Conservation (phyloP, 2,329 filamentous ascomycete genomes). For the Fusarium nelsonii region DNA sequence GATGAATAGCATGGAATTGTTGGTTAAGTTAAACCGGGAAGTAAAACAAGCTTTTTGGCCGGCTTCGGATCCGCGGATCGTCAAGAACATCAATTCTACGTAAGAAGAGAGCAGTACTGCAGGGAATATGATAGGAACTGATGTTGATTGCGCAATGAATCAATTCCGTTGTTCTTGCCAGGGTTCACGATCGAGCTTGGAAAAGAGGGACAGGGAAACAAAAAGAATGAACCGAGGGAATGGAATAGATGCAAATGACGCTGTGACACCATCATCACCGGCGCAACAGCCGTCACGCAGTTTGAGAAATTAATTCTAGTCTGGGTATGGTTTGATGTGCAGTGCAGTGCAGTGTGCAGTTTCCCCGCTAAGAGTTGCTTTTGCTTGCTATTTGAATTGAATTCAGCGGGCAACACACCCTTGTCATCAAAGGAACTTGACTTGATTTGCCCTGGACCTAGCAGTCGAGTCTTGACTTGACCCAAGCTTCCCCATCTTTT, state of each 20-base stretch:
- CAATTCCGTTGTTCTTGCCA: constrained; percentile 1
- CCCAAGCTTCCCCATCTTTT: constrained; percentile 36
- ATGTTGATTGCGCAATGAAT: not conserved
- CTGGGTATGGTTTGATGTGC: constrained; percentile 12
- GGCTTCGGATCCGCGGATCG: constrained; percentile 19
- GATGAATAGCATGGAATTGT: constrained; percentile 5
- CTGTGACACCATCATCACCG: constrained; percentile 46
- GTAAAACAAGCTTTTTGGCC: constrained; percentile 31
- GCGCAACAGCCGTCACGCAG: constrained; percentile 14
- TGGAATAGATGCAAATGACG: constrained; percentile 40
- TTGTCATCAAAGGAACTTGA: constrained; percentile 5
- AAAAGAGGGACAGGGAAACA: not conserved
- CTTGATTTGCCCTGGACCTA: not conserved
- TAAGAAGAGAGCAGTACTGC: not conserved
- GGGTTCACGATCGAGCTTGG: not conserved
- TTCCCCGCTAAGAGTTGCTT: constrained; percentile 29
- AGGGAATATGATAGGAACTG: not conserved
- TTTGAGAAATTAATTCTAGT: constrained; percentile 18
- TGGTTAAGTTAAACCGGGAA: constrained; percentile 6
- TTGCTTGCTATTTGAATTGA: constrained; percentile 1
- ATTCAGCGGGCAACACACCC: constrained; percentile 1
- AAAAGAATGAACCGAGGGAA: constrained; percentile 22
- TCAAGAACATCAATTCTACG: constrained; percentile 1
- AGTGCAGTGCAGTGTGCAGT: not conserved
- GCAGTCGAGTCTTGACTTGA: not conserved